Base-by-base conservation (phyloP, 495 filamentous ascomycete species). In the Aspergillus baeticus region DNA sequence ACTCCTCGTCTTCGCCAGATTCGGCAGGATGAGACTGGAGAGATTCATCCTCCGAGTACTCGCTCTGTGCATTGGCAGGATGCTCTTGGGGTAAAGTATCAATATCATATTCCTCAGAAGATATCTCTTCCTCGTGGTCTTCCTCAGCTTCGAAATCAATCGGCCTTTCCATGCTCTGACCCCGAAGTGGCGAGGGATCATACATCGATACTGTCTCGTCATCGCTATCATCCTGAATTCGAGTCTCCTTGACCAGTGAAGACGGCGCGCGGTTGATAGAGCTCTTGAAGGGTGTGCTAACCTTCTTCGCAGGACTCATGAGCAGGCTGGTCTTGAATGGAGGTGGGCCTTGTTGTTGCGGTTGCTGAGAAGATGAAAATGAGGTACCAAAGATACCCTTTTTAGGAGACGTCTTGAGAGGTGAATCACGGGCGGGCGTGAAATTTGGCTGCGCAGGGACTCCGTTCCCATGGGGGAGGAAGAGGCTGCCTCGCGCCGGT, bases 351-450 rank as follows among this genome's bases (percentile, higher is more conserved):
- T 64, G 53, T 50, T 73, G 68, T 7, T 63, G 23, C 22, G 71
- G 63, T 35, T 55, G 44, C 18, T 60, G 54, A 7, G 54, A 58
- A 2, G 59, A 58, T 21, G 59, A 58, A 22, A 76, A 67, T 0
- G 70, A 72, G 15, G 73, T 61, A 17, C 61, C 70, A 53, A 81
- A 55, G 13, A 73, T 59, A 0, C 69, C 72, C 41, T 75, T 78
- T 50, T 62, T 75, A 7, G 78, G 76, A 5, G 79, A 80, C 26
- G 70, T 66, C 55, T 76, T 77, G 2, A 81, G 64, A 2, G 77
- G 73, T 0, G 71, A 75, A 21, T 66, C 45, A 7, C 47, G 59
- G 4, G 48, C 64, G 3, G 67, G 68, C 11, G 58, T 66, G 14
- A 71, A 67, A 21, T 76, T 69, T 0, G 64, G 62, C 7, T 65